These are phyloP conservation scores for Tilletia walkeri DNA, from an alignment of 1,284 basidiomycete species.

Conservation along the genomic window DNA sequence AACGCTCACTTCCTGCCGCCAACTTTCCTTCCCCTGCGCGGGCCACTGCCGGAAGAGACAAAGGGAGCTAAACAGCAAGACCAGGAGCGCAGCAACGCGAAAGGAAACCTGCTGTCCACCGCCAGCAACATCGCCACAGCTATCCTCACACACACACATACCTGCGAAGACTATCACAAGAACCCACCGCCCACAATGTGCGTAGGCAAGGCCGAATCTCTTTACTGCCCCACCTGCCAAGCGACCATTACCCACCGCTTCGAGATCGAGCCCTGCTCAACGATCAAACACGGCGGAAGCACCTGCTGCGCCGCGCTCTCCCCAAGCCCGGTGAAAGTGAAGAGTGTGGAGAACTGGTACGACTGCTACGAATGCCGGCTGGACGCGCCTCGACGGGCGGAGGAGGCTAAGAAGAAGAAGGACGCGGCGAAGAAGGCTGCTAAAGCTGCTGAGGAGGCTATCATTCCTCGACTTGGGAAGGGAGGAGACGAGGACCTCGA, in stretches of 20 bases:
- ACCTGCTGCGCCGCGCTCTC: background rate
- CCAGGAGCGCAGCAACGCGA: too few relatives aligned
- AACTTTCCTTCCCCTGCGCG: too few relatives aligned
- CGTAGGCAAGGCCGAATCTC: background rate
- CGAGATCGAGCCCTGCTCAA: background rate
- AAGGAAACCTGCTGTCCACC: too few relatives aligned
- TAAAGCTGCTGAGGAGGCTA: background rate
- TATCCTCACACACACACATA: too few relatives aligned
- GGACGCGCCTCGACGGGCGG: background rate
- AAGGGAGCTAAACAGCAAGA: too few relatives aligned
- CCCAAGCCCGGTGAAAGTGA: background rate
- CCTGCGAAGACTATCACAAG: too few relatives aligned
- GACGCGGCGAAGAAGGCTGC: background rate
- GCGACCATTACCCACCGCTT: background rate
- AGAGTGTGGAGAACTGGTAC: background rate
- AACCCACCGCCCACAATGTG: background rate
- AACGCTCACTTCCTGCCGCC: too few relatives aligned
- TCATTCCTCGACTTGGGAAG: background rate
- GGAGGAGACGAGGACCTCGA: background rate
- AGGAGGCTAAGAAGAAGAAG: slow-evolving; percentile 1
- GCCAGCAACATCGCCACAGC: too few relatives aligned
- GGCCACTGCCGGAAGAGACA: too few relatives aligned
- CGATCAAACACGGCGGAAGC: slow-evolving; percentile 1
- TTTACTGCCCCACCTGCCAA: background rate
- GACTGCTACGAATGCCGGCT: background rate